phyloP scores from a whole-genome alignment of 2,329 filamentous ascomycete species.

The Fusarium odoratissimum region DNA sequence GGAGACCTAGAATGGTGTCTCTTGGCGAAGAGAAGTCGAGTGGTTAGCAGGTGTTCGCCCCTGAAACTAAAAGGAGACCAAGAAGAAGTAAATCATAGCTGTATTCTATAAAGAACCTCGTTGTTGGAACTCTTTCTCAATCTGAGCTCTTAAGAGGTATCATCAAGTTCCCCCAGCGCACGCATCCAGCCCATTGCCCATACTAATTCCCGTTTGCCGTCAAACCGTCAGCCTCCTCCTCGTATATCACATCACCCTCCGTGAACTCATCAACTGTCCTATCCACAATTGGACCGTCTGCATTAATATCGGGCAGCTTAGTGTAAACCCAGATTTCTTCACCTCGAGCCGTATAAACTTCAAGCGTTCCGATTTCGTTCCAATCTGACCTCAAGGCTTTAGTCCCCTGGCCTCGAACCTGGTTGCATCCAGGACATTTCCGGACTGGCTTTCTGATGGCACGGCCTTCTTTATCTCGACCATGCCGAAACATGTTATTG shows the following conservation, averaged over 20 bases:
- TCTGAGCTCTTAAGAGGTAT: rapidly evolving
- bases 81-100: rapidly evolving
- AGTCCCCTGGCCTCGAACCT: not conserved
- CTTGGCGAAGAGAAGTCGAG: rapidly evolving
- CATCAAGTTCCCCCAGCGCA: rapidly evolving
- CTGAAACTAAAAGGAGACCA: rapidly evolving
- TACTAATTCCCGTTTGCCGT: not conserved
- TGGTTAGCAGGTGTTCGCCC: rapidly evolving
- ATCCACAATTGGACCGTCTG: not conserved
- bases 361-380: not conserved
- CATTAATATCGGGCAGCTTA: not conserved
- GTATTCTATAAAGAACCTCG: rapidly evolving
- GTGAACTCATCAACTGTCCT: too few species aligned
- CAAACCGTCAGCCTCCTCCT: too few species aligned
- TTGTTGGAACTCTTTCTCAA: rapidly evolving
- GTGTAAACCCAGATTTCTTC: not conserved
- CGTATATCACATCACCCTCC: too few species aligned
- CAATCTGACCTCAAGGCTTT: not conserved
- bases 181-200: rapidly evolving
- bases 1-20: not conserved
- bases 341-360: not conserved
- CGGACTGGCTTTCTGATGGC: too few species aligned
- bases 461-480: too few species aligned
- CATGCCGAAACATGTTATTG: not conserved
- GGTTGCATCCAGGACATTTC: too few species aligned